A percentile compares a stretch with the other conserved stretches of the same genome.
These are phyloP conservation scores for Panaeolus papilionaceus DNA, from an alignment of 768 basidiomycete species.

Conservation along the genomic window DNA sequence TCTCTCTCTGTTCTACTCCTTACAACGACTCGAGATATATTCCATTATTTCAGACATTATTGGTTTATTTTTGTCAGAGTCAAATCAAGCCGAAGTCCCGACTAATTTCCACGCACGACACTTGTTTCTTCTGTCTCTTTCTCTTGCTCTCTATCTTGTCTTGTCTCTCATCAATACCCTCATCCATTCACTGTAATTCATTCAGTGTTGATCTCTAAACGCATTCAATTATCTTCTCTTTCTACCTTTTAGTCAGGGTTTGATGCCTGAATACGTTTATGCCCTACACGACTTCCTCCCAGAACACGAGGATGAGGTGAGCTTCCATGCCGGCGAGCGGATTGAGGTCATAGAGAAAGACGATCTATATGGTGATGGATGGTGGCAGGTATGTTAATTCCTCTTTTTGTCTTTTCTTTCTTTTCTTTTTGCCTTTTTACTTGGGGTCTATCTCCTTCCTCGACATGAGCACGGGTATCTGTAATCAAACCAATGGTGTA, in stretches of 20 bases:
- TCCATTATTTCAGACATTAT: neutral
- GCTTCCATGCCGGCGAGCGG: constrained; percentile 83
- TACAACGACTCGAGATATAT: too few relatives aligned
- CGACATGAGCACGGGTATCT: neutral
- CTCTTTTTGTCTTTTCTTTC: constrained; percentile 2
- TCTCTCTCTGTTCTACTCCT: too few relatives aligned
- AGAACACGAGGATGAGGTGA: constrained; percentile 93
- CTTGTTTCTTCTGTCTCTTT: neutral
- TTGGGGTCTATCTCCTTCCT: neutral
- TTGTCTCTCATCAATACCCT: neutral
- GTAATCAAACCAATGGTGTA: neutral
- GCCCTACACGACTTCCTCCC: constrained; percentile 88
- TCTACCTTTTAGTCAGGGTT: neutral
- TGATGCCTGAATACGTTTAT: constrained; percentile 85
- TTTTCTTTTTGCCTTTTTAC: constrained; percentile 1
- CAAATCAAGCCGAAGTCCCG: neutral
- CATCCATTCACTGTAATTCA: neutral
- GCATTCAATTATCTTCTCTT: neutral
- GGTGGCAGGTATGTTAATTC: constrained; percentile 72
- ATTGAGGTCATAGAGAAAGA: constrained; percentile 94
- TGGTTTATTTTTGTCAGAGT: neutral
- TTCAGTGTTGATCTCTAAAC: neutral
- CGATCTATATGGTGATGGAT: constrained; percentile 92
- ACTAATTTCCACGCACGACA: constrained; percentile 10
- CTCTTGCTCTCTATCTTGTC: constrained; percentile 3